phyloP scores from a whole-genome alignment of 2,329 filamentous ascomycete genomes.

The Dactylonectria macrodidyma region DNA sequence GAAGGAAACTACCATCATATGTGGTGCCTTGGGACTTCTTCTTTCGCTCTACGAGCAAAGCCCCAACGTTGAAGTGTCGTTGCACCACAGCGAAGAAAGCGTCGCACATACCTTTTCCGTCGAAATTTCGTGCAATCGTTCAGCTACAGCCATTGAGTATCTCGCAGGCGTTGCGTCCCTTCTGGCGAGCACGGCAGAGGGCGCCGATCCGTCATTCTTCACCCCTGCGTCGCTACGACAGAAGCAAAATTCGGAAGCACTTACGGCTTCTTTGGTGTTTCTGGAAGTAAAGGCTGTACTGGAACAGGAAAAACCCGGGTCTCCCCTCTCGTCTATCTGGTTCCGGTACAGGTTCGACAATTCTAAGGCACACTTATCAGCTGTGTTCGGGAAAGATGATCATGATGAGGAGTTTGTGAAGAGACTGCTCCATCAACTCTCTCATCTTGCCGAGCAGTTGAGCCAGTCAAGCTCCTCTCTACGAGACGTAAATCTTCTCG shows the following conservation, averaged over 20 bases:
- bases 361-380: constrained; percentile 1
- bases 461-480: background rate
- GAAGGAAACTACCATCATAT: background rate
- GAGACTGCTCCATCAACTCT: constrained; percentile 1
- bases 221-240: background rate
- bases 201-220: background rate
- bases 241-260: background rate
- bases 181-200: background rate
- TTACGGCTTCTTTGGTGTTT: background rate
- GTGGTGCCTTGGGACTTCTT: constrained; percentile 5
- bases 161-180: background rate
- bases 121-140: background rate
- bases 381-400: constrained; percentile 4
- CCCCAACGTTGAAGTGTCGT: constrained; percentile 4
- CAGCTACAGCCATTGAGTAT: constrained; percentile 7
- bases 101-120: constrained; percentile 1
- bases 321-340: constrained; percentile 1
- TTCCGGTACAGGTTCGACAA: constrained; percentile 3
- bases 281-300: constrained; percentile 2
- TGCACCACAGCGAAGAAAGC: constrained; percentile 1
- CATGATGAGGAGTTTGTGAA: constrained; percentile 4
- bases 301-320: constrained; percentile 3
- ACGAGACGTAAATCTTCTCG: constrained; percentile 7
- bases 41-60: constrained; percentile 7
- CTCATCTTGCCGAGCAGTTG: constrained; percentile 7